Evolutionary conservation across 139 green algal genomes (phyloP).

Genomic region (Micromonas commoda): DNA sequence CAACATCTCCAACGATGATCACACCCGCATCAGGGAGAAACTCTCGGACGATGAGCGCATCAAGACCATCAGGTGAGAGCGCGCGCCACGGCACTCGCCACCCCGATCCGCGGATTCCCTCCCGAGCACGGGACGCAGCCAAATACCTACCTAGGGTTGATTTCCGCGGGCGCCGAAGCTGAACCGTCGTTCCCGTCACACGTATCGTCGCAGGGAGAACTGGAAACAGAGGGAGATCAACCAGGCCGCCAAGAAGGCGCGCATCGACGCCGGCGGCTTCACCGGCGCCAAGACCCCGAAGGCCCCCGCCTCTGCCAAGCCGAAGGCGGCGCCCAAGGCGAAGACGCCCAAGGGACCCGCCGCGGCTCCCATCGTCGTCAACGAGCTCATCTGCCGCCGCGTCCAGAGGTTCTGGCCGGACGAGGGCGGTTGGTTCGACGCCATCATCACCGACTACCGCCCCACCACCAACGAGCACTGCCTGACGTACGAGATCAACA

Average conservation of each 20-base stretch:
- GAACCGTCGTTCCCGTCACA: too few relatives aligned
- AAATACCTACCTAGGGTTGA: too few relatives aligned
- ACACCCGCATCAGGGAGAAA: constrained; percentile 10
- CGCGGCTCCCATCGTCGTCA: neutral
- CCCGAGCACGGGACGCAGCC: too few relatives aligned
- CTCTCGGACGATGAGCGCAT: constrained; percentile 10
- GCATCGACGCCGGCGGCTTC: neutral
- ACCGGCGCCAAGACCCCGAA: too few relatives aligned
- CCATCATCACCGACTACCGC: constrained; percentile 28
- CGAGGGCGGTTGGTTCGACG: constrained; percentile 32
- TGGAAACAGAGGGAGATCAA: neutral
- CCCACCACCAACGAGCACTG: constrained; percentile 23
- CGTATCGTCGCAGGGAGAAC: neutral
- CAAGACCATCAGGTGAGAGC: neutral
- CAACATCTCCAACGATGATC: constrained; percentile 13
- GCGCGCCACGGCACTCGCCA: too few relatives aligned
- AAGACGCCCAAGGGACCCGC: too few relatives aligned
- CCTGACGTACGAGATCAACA: constrained; percentile 31
- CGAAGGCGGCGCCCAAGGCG: neutral
- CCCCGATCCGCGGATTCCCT: too few relatives aligned
- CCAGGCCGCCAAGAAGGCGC: neutral
- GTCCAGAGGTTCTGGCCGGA: constrained; percentile 26
- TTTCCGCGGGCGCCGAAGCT: too few relatives aligned
- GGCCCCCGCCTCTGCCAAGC: neutral
- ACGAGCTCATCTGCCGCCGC: constrained; percentile 21